Base-by-base conservation (phyloP, 1,284 basidiomycete species). In the Cystobasidiaceae sp. region DNA sequence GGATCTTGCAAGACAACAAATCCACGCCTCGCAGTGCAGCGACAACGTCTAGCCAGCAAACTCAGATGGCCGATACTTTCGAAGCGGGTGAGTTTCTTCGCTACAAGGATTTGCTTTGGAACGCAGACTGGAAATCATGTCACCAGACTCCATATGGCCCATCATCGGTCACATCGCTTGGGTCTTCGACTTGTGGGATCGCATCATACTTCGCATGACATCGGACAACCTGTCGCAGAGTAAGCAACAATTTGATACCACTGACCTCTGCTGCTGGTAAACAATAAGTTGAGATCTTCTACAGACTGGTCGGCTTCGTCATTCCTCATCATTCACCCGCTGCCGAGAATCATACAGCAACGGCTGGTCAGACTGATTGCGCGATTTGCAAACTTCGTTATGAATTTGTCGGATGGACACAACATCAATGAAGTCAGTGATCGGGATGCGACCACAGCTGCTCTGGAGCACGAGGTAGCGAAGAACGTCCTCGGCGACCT, bases 171-270 rank as follows among this genome's bases (percentile, higher is more conserved):
- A 62, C 34, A 52, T 62, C 21, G 25, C 39, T 7, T 62, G 60
- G 60, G 32, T 62, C 32, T 62, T 62, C 37, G 19, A 52, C 15
- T 50, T 62, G 19, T 62, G 60, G 60, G 60, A 62, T 54, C 37
- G 50, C 3, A 52, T 62, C 30, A 54, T 54, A 27, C 21, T 13
- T 11, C 30, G 32, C 8, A 62, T 62, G 39, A 39, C 45, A 0
- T 45, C 43, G 11, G 43, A 50, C 4, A 34, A 45, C 7, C 45
- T 49, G 23, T 44, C 49, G 19, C 32, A 37, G 37, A 39, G 58
- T 60, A 23, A 21, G 33, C 3, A 15, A 2, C 15, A 27, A 13
- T 43, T 43, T 8, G 4, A 13, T 15, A 15, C 6, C 17, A 32
- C 23, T 21, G 21, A 2, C 27, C 15, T 27, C 23, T 27, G 9